Evolutionary conservation across 176 grass and related monocot species (phyloP).

Genomic region (Miscanthus lutarioriparius): DNA sequence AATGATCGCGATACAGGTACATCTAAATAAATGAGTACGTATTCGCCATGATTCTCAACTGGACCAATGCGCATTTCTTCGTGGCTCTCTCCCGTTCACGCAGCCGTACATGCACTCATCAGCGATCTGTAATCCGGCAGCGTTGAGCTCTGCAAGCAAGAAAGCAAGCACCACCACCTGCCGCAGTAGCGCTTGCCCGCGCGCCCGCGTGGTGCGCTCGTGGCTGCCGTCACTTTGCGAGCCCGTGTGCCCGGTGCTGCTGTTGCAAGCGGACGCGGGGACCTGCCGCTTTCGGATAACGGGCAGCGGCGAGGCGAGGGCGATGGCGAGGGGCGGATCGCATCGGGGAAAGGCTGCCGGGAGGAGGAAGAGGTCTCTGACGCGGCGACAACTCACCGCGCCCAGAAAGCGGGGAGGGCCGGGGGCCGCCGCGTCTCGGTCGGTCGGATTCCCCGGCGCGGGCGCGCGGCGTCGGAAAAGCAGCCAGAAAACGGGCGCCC

Average conservation of each 20-base stretch:
- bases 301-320: not conserved
- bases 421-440: not conserved
- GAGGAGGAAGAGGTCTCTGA: conserved; percentile 18
- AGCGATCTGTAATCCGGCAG: not conserved
- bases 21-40: too few relatives aligned
- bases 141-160: not conserved
- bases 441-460: not conserved
- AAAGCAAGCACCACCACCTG: not conserved
- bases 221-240: not conserved
- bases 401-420: not conserved
- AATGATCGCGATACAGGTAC: too few relatives aligned
- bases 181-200: not conserved
- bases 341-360: not conserved
- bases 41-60: not conserved
- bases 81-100: not conserved
- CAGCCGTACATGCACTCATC: not conserved
- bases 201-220: not conserved
- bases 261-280: not conserved
- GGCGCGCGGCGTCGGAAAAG: not conserved
- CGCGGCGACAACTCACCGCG: conserved; percentile 47
- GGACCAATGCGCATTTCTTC: not conserved
- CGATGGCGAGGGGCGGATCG: not conserved
- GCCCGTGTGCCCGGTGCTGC: too few relatives aligned
- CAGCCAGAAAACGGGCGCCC: not conserved
- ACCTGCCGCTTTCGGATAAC: not conserved